These are phyloP conservation scores for Ulmus americana DNA, from an alignment of 331 rosid species.

Conservation along the genomic window DNA sequence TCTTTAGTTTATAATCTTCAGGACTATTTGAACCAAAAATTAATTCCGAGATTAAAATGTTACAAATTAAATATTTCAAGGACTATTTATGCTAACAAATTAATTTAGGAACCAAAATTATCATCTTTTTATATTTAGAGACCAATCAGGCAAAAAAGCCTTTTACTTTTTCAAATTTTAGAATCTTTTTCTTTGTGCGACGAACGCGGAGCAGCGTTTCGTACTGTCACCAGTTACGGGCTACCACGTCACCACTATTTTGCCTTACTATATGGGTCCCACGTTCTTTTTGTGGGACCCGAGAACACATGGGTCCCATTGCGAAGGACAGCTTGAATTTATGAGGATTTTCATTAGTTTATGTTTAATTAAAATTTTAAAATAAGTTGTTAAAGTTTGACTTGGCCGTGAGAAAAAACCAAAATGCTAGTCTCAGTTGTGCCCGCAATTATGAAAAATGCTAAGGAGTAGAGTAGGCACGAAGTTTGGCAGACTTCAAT, in stretches of 20 bases:
- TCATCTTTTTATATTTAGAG: constrained; percentile 5
- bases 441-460: too few relatives aligned
- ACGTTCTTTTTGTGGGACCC: constrained; percentile 4
- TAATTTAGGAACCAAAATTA: too few relatives aligned
- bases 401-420: too few relatives aligned
- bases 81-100: neutral
- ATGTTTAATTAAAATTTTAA: neutral
- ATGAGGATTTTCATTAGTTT: neutral
- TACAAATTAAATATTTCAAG: neutral
- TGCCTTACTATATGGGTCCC: neutral
- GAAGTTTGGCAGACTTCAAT: too few relatives aligned
- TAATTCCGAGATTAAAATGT: too few relatives aligned
- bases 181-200: constrained; percentile 17
- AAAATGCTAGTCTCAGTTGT: too few relatives aligned
- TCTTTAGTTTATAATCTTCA: too few relatives aligned
- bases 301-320: too few relatives aligned
- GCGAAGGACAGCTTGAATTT: neutral
- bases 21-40: too few relatives aligned
- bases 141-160: constrained; percentile 6
- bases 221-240: constrained; percentile 12
- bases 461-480: too few relatives aligned
- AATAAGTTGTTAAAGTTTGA: neutral
- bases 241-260: constrained; percentile 3
- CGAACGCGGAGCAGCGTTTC: constrained; percentile 14
- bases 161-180: neutral